Evolutionary conservation across 2,329 filamentous ascomycete species (phyloP).

Genomic region (Ramichloridium luteum): DNA sequence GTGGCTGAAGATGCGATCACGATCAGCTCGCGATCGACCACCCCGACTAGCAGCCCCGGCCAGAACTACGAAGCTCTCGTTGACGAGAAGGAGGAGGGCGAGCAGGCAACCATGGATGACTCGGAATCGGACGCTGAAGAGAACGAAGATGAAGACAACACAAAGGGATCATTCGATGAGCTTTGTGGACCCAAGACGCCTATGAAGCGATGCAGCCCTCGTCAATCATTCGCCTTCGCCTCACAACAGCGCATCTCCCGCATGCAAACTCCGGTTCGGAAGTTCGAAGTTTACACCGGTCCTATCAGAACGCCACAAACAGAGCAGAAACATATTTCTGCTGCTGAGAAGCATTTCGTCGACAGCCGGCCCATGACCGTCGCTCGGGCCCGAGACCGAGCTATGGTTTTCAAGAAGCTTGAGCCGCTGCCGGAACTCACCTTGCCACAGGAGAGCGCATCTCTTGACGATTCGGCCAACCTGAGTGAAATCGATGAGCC

Average conservation of each 20-base stretch:
- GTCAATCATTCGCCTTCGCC: constrained; percentile 10
- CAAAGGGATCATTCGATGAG: constrained; percentile 20
- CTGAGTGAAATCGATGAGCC: constrained; percentile 1
- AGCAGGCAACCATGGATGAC: too few species aligned
- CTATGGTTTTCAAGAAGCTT: constrained; percentile 17
- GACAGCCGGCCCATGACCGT: constrained; percentile 16
- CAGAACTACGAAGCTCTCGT: constrained; percentile 8
- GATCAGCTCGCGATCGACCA: constrained; percentile 16
- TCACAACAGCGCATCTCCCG: constrained; percentile 7
- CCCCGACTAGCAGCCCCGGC: constrained; percentile 12
- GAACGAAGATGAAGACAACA: constrained; percentile 8
- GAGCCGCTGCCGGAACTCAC: constrained; percentile 7
- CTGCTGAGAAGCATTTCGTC: constrained; percentile 10
- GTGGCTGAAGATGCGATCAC: constrained; percentile 14
- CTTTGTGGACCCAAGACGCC: constrained; percentile 23
- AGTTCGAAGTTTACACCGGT: constrained; percentile 11
- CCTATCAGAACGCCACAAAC: constrained; percentile 18
- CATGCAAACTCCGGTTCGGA: constrained; percentile 13
- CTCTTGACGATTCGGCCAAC: too few species aligned
- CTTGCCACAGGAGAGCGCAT: too few species aligned
- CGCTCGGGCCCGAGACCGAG: constrained; percentile 12
- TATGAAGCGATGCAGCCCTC: constrained; percentile 18
- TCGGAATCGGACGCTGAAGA: constrained; percentile 5
- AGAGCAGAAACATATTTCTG: constrained; percentile 14
- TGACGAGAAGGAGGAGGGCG: constrained; percentile 7